These are phyloP conservation scores for Cladorrhinum samala DNA, from an alignment of 495 filamentous ascomycete species.

Conservation along the genomic window DNA sequence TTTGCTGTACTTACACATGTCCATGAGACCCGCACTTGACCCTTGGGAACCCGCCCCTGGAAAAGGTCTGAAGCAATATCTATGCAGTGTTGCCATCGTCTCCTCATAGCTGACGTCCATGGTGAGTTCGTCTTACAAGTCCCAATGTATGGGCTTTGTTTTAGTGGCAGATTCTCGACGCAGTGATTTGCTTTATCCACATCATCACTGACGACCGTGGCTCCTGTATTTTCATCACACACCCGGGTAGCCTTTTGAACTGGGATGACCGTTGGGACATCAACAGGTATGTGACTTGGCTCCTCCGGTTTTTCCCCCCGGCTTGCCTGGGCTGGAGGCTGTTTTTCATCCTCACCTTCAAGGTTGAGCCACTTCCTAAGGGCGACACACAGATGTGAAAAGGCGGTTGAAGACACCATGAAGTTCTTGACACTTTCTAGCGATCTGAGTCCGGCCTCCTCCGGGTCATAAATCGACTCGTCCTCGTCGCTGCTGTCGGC, in stretches of 20 bases:
- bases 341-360: no score
- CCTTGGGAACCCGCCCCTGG: background rate
- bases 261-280: no score
- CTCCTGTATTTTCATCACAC: background rate
- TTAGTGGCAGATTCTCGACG: no score
- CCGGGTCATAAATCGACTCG: slow-evolving; percentile 4
- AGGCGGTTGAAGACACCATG: background rate
- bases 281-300: no score
- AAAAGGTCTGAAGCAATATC: background rate
- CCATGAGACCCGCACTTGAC: slow-evolving; percentile 4
- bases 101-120: background rate
- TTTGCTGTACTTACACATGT: slow-evolving; percentile 4
- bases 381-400: background rate
- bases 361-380: background rate
- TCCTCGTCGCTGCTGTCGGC: background rate
- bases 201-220: background rate
- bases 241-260: no score
- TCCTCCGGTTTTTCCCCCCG: no score
- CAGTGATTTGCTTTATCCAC: no score
- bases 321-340: no score
- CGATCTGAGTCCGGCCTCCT: background rate
- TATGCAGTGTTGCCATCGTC: background rate
- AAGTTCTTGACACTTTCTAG: slow-evolving; percentile 6
- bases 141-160: no score
- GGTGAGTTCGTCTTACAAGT: background rate